Base-by-base conservation (phyloP, 169 alveolate genomes). In the Plasmodium reichenowi region DNA sequence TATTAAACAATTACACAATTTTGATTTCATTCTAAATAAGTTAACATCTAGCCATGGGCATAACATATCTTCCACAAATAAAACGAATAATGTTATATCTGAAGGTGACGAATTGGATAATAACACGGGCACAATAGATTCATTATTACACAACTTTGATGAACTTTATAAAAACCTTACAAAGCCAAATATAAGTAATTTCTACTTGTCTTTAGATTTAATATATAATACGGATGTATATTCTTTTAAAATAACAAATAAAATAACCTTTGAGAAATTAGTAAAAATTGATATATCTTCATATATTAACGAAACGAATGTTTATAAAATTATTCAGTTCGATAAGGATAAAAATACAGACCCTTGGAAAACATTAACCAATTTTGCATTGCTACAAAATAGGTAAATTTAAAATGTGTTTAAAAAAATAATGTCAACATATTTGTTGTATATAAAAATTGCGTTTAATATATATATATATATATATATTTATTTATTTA, bases 221-320 rank as follows among this genome's bases (percentile, higher is more conserved):
- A 80, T 80, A 22, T 80, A 80, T 63, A 60, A 50, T 62, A 15
- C 70, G 59, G 90, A 80, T 48, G 58, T 80, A 52, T 48, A 80
- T 22, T 63, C 68, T 62, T 80, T 80, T 56, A 80, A 80, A 26
- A 67, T 80, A 80, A 80, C 47, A 67, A 80, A 80, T 26, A 80
- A 80, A 67, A 68, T 80, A 38, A 56, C n/a, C 15, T 80, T 80
- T 63, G 85, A 80, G 50, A 68, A 72, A 12, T 72, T 80, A 67
- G 59, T 80, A 70, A 68, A 72, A 60, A 62, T 70, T 24, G 85
- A 80, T 68, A 60, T 80, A 1, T 67, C 90, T n/a, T 58, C 90
- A 4, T 63, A 67, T 62, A 63, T 80, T 10, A 80, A 80, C 15
- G 90, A 80, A 17, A 67, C 85, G 24, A 80, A 80, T 26, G 59